Evolutionary conservation across 1,139 yeast genomes (phyloP).

Genomic region (Wickerhamomyces sp.): DNA sequence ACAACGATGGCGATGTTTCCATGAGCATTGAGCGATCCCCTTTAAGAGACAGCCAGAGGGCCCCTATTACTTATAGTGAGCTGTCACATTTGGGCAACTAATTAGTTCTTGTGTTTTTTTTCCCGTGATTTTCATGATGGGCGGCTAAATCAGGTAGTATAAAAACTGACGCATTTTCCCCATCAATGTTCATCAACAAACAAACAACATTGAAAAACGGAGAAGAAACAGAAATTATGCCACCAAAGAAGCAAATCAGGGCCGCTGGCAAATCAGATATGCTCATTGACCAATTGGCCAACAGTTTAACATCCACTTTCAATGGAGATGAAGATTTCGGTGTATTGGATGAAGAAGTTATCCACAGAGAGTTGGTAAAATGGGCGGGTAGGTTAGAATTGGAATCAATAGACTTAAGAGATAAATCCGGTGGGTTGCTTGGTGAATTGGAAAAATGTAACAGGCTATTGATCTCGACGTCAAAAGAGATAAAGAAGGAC

Average conservation of each 20-base stretch:
- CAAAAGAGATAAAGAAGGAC: conserved; percentile 8
- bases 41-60: conserved; percentile 6
- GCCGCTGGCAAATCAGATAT: not conserved
- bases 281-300: not conserved
- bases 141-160: too few relatives aligned
- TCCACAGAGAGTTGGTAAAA: conserved; percentile 32
- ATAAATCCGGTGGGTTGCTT: conserved; percentile 27
- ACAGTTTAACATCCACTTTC: not conserved
- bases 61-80: conserved; percentile 22
- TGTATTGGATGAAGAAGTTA: conserved; percentile 17
- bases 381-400: conserved; percentile 44
- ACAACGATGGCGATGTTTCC: not conserved
- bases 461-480: conserved; percentile 11
- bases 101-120: too few relatives aligned
- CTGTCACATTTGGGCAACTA: conserved; percentile 11
- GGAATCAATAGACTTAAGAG: conserved; percentile 37
- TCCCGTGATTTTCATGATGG: too few relatives aligned
- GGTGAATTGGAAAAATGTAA: conserved; percentile 21
- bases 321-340: not conserved
- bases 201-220: not conserved
- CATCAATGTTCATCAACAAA: too few relatives aligned
- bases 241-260: not conserved
- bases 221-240: not conserved
- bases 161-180: not conserved
- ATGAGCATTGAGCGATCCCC: conserved; percentile 15